These are phyloP conservation scores for Elymus sibiricus DNA, from an alignment of 176 grass and related monocot genomes.

Conservation along the genomic window DNA sequence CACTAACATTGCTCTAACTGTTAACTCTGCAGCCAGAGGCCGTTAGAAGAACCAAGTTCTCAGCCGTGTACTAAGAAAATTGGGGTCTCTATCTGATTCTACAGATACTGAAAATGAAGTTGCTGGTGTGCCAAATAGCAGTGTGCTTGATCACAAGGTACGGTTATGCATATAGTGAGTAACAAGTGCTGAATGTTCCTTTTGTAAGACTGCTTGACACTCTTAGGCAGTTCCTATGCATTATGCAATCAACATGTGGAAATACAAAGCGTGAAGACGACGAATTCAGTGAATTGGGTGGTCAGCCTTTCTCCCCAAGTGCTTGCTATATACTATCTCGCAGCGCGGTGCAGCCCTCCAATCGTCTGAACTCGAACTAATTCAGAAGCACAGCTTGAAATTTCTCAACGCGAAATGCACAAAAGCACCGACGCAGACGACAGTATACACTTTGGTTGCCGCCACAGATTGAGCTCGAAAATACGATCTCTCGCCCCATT, in stretches of 20 bases:
- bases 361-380: background rate
- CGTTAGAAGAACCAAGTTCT: background rate
- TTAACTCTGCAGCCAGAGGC: slow-evolving; percentile 35
- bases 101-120: slow-evolving; percentile 27
- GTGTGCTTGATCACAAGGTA: slow-evolving; percentile 32
- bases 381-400: background rate
- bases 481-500: background rate
- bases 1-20: background rate
- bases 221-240: slow-evolving; percentile 18
- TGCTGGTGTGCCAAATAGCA: background rate
- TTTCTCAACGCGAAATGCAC: background rate
- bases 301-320: slow-evolving; percentile 60
- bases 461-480: background rate
- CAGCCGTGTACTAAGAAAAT: slow-evolving; percentile 18
- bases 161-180: background rate
- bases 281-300: slow-evolving; percentile 69
- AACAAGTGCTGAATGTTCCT: background rate
- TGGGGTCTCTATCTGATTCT: slow-evolving; percentile 1
- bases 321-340: slow-evolving; percentile 47
- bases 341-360: slow-evolving; percentile 67
- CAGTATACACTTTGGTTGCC: background rate
- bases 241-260: slow-evolving; percentile 30
- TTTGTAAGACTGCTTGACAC: background rate
- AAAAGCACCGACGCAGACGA: background rate
- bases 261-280: slow-evolving; percentile 40